Base-by-base conservation (phyloP, 768 basidiomycete genomes). In the Auricularia auricula-judae region DNA sequence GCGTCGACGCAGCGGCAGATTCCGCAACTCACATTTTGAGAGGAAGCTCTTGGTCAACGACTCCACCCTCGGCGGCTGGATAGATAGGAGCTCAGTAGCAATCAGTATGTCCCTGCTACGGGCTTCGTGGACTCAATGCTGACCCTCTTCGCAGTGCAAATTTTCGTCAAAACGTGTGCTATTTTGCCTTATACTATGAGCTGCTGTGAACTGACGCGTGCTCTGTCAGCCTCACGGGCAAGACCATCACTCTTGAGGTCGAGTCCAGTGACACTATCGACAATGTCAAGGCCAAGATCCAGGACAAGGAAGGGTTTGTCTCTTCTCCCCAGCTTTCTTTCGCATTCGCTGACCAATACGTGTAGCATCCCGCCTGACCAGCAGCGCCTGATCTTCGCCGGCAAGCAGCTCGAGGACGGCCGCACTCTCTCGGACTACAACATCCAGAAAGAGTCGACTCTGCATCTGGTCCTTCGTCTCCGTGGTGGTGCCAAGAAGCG, bases 401-500 rank as follows among this genome's bases (percentile, higher is more conserved):
- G 96, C 71, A 98, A 99, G 81, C 96, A 98, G 78, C 89, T 99
- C 71, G 96, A 98, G 81, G 97, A 99, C 79, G 97, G 97, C 68
- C 90, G 94, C 76, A 98, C 91, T 67, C 87, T 94, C 67, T 88
- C 79, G 75, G 92, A 93, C 81, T 95, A 95, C 69, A 95, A 96
- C 82, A 96, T 99, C 74, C 97, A 98, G 81, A 98, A 98, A 84
- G 96, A 98, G 81, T 97, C 94, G 36, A 98, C 96, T 67, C 89
- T 99, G 66, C 96, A 98, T 79, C 78, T 98, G 69, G 96, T 98
- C 69, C 87, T 98, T 54, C 90, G 97, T 73, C 90, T 99, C 63
- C 92, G 95, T 79, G 97, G 97, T 84, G 97, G 97, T 85, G 93
- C 87, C 70, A 98, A 98, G 88, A 98, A 98, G 87, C 88, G 96